phyloP scores from a whole-genome alignment of 2,329 filamentous ascomycete genomes.

The Cytospora piceicola region DNA sequence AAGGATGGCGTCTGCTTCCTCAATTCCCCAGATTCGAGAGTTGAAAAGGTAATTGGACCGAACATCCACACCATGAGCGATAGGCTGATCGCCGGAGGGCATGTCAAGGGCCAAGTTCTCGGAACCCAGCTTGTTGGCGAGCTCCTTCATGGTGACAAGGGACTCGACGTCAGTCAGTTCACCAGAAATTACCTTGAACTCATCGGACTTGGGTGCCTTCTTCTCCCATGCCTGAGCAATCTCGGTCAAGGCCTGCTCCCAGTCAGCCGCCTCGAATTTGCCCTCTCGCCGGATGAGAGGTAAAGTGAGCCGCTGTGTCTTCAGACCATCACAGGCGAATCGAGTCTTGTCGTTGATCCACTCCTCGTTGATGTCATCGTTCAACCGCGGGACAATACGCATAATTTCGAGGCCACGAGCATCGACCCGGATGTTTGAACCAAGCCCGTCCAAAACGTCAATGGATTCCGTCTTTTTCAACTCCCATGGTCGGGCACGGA shows the following conservation, averaged over 20 bases:
- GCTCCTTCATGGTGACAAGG: conserved; percentile 93
- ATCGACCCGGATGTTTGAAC: conserved; percentile 94
- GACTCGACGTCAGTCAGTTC: conserved; percentile 91
- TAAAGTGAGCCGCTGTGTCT: conserved; percentile 93
- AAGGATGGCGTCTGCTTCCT: conserved; percentile 90
- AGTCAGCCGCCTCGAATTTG: conserved; percentile 89
- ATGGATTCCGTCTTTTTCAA: conserved; percentile 94
- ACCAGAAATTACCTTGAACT: conserved; percentile 94
- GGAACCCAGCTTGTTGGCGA: conserved; percentile 94
- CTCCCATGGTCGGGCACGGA: conserved; percentile 96
- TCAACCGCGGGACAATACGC: conserved; percentile 88
- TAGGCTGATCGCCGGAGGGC: conserved; percentile 77
- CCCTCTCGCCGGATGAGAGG: conserved; percentile 86
- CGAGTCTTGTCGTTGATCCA: conserved; percentile 99
- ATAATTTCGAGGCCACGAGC: conserved; percentile 94
- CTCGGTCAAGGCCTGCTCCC: conserved; percentile 93
- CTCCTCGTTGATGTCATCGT: conserved; percentile 98
- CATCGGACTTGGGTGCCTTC: conserved; percentile 82
- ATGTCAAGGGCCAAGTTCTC: conserved; percentile 95
- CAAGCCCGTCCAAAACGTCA: conserved; percentile 89
- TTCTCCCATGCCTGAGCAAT: conserved; percentile 80
- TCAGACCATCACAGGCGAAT: conserved; percentile 94
- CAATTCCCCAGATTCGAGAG: conserved; percentile 89
- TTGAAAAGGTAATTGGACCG: conserved; percentile 97
- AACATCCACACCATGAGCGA: conserved; percentile 91